A percentile compares a stretch with the other conserved stretches of the same genome.
These are phyloP conservation scores for Pseudozyma sp. DNA, from an alignment of 1,284 basidiomycete species.

Conservation along the genomic window DNA sequence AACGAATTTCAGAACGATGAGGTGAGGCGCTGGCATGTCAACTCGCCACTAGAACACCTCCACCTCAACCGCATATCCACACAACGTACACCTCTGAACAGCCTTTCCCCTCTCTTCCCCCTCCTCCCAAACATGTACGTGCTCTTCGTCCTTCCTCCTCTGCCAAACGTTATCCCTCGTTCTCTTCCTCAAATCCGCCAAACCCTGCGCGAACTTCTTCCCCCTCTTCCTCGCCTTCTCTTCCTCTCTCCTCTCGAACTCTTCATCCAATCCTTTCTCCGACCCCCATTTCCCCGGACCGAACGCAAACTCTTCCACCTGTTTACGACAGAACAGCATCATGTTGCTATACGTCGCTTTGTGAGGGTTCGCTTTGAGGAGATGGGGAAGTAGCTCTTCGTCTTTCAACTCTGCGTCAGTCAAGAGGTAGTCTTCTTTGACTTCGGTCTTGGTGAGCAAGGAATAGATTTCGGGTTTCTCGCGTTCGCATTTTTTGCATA, in stretches of 20 bases:
- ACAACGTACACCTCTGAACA: slow-evolving; percentile 49
- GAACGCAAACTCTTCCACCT: slow-evolving; percentile 97
- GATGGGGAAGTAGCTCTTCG: slow-evolving; percentile 88
- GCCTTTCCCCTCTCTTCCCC: slow-evolving; percentile 34
- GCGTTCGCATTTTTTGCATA: slow-evolving; percentile 87
- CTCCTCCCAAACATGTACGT: slow-evolving; percentile 61
- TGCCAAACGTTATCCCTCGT: slow-evolving; percentile 64
- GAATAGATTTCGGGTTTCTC: slow-evolving; percentile 85
- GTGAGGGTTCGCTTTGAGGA: slow-evolving; percentile 96
- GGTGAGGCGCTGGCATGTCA: too few species aligned
- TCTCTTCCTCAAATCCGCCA: slow-evolving; percentile 58
- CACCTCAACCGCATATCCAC: slow-evolving; percentile 57
- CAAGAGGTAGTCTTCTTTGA: slow-evolving; percentile 81
- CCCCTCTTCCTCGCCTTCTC: slow-evolving; percentile 92
- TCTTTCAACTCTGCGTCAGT: slow-evolving; percentile 96
- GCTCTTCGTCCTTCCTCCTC: slow-evolving; percentile 60
- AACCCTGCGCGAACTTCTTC: slow-evolving; percentile 75
- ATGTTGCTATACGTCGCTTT: slow-evolving; percentile 97
- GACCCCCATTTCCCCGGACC: slow-evolving; percentile 89
- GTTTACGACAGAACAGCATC: slow-evolving; percentile 96
- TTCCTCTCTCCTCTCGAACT: slow-evolving; percentile 82
- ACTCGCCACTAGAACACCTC: slow-evolving; percentile 46
- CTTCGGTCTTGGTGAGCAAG: slow-evolving; percentile 97
- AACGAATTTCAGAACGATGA: too few species aligned
- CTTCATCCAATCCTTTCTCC: slow-evolving; percentile 86